These are phyloP conservation scores for Rubroboletus satanas DNA, from an alignment of 768 basidiomycete genomes.

Conservation along the genomic window DNA sequence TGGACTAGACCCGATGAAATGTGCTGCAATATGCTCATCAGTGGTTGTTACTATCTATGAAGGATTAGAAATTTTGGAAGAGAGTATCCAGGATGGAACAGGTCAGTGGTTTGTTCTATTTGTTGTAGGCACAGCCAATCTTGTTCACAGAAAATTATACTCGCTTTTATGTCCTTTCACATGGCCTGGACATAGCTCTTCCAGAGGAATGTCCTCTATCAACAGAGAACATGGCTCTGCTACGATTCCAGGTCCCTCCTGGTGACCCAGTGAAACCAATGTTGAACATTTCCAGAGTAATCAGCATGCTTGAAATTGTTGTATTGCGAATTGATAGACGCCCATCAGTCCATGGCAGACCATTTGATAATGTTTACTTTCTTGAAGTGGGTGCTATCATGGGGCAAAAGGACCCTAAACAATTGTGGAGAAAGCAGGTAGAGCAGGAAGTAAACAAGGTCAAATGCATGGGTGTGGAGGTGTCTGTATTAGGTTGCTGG, in stretches of 20 bases:
- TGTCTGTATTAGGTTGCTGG: slow-evolving; percentile 49
- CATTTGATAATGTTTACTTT: slow-evolving; percentile 62
- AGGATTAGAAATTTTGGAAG: slow-evolving; percentile 56
- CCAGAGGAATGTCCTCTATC: slow-evolving; percentile 25
- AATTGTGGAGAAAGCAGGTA: slow-evolving; percentile 34
- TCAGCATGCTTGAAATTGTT: slow-evolving; percentile 40
- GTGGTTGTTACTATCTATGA: slow-evolving; percentile 57
- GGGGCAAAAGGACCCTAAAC: neutral
- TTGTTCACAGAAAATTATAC: slow-evolving; percentile 56
- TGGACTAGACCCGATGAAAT: slow-evolving; percentile 41
- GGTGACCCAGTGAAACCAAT: neutral
- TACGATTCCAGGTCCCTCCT: slow-evolving; percentile 31
- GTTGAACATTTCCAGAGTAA: slow-evolving; percentile 18
- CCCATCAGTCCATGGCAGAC: slow-evolving; percentile 43
- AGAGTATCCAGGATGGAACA: slow-evolving; percentile 59
- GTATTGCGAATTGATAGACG: slow-evolving; percentile 61
- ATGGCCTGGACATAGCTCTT: slow-evolving; percentile 29
- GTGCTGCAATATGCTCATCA: slow-evolving; percentile 73
- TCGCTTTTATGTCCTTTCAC: slow-evolving; percentile 60
- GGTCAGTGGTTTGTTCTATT: slow-evolving; percentile 3
- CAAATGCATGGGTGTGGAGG: slow-evolving; percentile 33
- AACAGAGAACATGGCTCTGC: slow-evolving; percentile 31
- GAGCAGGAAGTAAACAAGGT: slow-evolving; percentile 35
- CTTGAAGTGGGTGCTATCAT: slow-evolving; percentile 43
- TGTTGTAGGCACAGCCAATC: neutral